Evolutionary conservation across 2,329 filamentous ascomycete genomes (phyloP).

Genomic region (Venturia nashicola): DNA sequence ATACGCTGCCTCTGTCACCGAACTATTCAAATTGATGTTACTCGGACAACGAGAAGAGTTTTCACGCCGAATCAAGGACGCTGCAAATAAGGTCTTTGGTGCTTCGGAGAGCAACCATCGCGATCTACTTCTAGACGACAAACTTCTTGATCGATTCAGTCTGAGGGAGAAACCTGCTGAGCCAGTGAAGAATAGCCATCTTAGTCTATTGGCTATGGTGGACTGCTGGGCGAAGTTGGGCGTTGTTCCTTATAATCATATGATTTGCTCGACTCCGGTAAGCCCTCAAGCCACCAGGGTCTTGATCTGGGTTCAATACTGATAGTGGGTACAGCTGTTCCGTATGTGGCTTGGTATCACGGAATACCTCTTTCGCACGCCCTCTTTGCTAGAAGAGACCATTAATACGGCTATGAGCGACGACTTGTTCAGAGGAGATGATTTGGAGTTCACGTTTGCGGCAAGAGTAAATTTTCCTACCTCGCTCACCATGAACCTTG

Average conservation of each 20-base stretch:
- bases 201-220: slow-evolving; percentile 89
- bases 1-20: slow-evolving; percentile 85
- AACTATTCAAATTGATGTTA: slow-evolving; percentile 94
- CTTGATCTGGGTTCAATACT: not conserved
- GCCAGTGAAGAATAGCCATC: slow-evolving; percentile 77
- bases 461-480: slow-evolving; percentile 46
- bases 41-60: slow-evolving; percentile 69
- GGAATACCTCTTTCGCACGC: slow-evolving; percentile 85
- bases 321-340: slow-evolving; percentile 49
- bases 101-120: slow-evolving; percentile 41
- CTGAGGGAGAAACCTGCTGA: slow-evolving; percentile 58
- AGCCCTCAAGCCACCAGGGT: slow-evolving; percentile 17
- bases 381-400: slow-evolving; percentile 67
- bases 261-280: slow-evolving; percentile 94
- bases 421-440: slow-evolving; percentile 84
- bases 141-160: slow-evolving; percentile 79
- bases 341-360: slow-evolving; percentile 94
- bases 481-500: not conserved
- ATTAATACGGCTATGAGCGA: slow-evolving; percentile 80
- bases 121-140: slow-evolving; percentile 62
- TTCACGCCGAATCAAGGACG: slow-evolving; percentile 60
- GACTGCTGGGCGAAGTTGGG: slow-evolving; percentile 94
- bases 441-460: slow-evolving; percentile 95
- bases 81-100: slow-evolving; percentile 60
- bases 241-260: slow-evolving; percentile 96